Percentiles rank a stretch among this genome's conserved stretches.
These are phyloP conservation scores for Sugiyamaella boreocaroliniensis DNA, from an alignment of 805 yeast genomes.

Conservation along the genomic window DNA sequence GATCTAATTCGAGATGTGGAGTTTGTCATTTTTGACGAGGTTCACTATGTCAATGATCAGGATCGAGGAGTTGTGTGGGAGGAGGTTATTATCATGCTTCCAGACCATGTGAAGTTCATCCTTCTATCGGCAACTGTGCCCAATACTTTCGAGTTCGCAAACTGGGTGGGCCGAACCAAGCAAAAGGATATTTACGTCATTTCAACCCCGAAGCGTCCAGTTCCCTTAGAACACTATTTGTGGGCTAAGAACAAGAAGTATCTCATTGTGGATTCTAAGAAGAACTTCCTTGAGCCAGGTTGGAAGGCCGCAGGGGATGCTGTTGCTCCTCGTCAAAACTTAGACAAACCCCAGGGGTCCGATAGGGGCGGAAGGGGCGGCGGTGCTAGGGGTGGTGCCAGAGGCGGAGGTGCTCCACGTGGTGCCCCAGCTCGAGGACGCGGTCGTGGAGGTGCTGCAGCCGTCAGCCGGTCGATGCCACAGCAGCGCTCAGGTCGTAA, in stretches of 20 bases:
- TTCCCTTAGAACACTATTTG: constrained; percentile 79
- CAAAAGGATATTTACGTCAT: constrained; percentile 94
- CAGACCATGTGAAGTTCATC: constrained; percentile 90
- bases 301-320: constrained; percentile 35
- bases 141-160: constrained; percentile 95
- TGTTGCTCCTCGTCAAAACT: constrained; percentile 21
- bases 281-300: constrained; percentile 60
- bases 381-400: constrained; percentile 30
- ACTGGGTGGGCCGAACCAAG: constrained; percentile 97
- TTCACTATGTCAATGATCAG: constrained; percentile 93
- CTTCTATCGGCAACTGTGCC: constrained; percentile 95
- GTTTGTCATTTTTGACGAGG: constrained; percentile 96
- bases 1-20: constrained; percentile 95
- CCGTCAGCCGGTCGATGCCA: constrained; percentile 5
- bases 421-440: constrained; percentile 36
- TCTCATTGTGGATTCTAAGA: constrained; percentile 67
- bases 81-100: constrained; percentile 95
- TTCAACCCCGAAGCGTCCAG: constrained; percentile 94
- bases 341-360: constrained; percentile 37
- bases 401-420: constrained; percentile 26
- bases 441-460: constrained; percentile 30
- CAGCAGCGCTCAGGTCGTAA: constrained; percentile 8
- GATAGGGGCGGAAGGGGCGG: constrained; percentile 33
- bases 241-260: constrained; percentile 74
- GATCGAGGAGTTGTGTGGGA: constrained; percentile 99